Evolutionary conservation across 2,329 filamentous ascomycete species (phyloP).

Genomic region (Zymoseptoria brevis): DNA sequence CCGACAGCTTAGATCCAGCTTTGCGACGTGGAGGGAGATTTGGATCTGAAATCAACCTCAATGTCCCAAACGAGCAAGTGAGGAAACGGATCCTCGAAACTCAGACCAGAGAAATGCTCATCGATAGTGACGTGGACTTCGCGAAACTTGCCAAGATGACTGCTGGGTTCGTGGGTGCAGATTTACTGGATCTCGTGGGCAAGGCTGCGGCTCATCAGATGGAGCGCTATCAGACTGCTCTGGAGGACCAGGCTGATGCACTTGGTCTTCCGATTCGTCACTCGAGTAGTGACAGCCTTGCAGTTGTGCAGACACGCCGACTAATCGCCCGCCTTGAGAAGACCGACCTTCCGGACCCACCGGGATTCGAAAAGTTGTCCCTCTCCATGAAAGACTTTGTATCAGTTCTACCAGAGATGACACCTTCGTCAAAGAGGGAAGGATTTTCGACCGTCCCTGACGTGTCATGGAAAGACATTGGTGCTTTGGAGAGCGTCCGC

Average conservation of each 20-base stretch:
- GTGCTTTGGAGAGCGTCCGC: slow-evolving; percentile 71
- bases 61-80: slow-evolving; percentile 71
- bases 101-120: slow-evolving; percentile 56
- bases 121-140: slow-evolving; percentile 67
- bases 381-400: slow-evolving; percentile 65
- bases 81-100: slow-evolving; percentile 71
- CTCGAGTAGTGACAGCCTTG: slow-evolving; percentile 46
- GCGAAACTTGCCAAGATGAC: slow-evolving; percentile 69
- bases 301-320: slow-evolving; percentile 11
- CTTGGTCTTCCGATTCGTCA: slow-evolving; percentile 24
- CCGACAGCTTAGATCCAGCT: slow-evolving; percentile 76
- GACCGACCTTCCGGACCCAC: slow-evolving; percentile 42
- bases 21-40: slow-evolving; percentile 68
- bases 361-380: slow-evolving; percentile 47
- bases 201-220: slow-evolving; percentile 60
- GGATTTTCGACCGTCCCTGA: slow-evolving; percentile 91
- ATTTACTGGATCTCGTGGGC: slow-evolving; percentile 65
- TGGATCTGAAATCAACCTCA: slow-evolving; percentile 76
- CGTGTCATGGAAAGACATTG: slow-evolving; percentile 88
- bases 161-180: slow-evolving; percentile 86
- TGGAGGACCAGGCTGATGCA: slow-evolving; percentile 32
- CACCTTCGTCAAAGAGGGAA: slow-evolving; percentile 79
- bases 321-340: slow-evolving; percentile 40
- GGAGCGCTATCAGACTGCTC: slow-evolving; percentile 48
- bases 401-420: slow-evolving; percentile 63